These are phyloP conservation scores for Letharia lupina DNA, from an alignment of 495 filamentous ascomycete species.

Conservation along the genomic window DNA sequence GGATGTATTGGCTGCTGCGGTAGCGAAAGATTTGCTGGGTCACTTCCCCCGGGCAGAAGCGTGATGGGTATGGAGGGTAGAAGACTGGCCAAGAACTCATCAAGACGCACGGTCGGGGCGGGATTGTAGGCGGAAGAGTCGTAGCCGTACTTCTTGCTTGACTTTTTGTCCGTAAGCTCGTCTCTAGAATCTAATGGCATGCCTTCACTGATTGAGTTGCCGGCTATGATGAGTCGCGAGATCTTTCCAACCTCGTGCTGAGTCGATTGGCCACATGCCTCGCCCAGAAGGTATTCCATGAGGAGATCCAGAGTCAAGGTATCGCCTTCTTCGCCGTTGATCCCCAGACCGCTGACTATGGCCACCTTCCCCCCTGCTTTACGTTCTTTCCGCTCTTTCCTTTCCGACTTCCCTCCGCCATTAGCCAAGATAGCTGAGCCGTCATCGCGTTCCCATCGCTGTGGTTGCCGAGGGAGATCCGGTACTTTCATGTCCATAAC, in stretches of 20 bases:
- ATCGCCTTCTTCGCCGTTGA: conserved; percentile 66
- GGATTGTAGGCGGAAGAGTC: conserved; percentile 82
- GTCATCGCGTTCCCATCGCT: conserved; percentile 59
- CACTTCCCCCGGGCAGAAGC: conserved; percentile 62
- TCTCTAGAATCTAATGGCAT: conserved; percentile 40
- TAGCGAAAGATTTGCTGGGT: conserved; percentile 72
- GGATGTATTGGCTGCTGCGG: conserved; percentile 78
- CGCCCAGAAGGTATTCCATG: conserved; percentile 80
- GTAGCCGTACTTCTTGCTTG: conserved; percentile 84
- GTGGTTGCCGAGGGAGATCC: conserved; percentile 71
- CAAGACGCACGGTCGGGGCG: conserved; percentile 69
- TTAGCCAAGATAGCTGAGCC: conserved; percentile 35
- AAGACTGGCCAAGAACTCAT: conserved; percentile 70
- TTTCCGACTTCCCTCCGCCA: conserved; percentile 34
- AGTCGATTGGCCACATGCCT: conserved; percentile 49
- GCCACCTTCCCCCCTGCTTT: conserved; percentile 53
- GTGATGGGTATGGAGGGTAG: conserved; percentile 77
- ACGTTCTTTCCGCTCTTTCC: conserved; percentile 14
- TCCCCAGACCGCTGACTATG: conserved; percentile 78
- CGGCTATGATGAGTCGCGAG: conserved; percentile 79
- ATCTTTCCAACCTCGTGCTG: conserved; percentile 60
- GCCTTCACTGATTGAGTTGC: conserved; percentile 64
- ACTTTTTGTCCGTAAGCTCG: conserved; percentile 43
- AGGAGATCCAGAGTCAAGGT: conserved; percentile 66
- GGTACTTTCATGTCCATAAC: conserved; percentile 83